phyloP scores from a whole-genome alignment of 139 green algal species.

The Chlorella sp. region DNA sequence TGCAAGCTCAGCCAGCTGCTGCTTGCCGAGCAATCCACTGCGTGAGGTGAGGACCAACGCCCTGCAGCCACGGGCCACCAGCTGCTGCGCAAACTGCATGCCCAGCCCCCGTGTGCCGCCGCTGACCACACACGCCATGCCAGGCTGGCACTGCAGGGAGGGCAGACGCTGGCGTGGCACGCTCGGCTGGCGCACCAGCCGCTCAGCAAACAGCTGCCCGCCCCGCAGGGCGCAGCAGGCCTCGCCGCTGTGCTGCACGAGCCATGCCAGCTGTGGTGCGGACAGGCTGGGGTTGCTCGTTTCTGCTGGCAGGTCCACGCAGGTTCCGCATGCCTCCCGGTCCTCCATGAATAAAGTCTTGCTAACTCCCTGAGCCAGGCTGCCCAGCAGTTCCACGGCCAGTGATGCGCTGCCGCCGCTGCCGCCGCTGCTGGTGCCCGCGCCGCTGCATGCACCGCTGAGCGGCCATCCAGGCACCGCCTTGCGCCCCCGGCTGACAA shows the following conservation, averaged over 20 bases:
- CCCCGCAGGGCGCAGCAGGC: not conserved
- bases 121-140: constrained; percentile 22
- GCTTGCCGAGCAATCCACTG: not conserved
- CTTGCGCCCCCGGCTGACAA: not conserved
- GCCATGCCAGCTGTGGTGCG: not conserved
- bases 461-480: not conserved
- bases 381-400: not conserved
- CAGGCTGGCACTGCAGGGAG: not conserved
- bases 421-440: not conserved
- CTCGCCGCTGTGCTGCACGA: not conserved
- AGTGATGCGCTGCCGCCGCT: not conserved
- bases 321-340: not conserved
- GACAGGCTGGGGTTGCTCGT: too few species aligned
- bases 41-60: constrained; percentile 42
- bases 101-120: constrained; percentile 54
- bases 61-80: not conserved
- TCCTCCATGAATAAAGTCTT: constrained; percentile 52
- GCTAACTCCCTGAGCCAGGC: constrained; percentile 11
- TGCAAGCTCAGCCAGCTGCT: constrained; percentile 15
- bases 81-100: constrained; percentile 20
- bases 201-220: not conserved
- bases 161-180: not conserved
- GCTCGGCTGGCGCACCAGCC: not conserved
- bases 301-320: constrained; percentile 15
- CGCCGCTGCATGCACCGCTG: not conserved